Conservation (phyloP, 164 flowering plant species). For the Chimonanthus salicifolius region DNA sequence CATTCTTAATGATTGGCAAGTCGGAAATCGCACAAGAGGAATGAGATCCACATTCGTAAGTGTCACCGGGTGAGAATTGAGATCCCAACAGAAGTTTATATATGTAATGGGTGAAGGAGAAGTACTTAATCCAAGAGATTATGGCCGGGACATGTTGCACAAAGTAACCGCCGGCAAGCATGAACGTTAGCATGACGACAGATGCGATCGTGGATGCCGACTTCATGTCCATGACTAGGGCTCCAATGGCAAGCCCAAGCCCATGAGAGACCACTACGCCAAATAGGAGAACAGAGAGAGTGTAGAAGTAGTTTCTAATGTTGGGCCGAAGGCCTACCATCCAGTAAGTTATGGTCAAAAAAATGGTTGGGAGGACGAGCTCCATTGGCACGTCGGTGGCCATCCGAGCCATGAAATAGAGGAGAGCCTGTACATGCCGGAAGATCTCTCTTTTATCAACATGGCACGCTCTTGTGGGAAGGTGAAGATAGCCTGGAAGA, state of each 20-base stretch:
- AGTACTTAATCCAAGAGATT: constrained; percentile 59
- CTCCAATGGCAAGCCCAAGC: constrained; percentile 74
- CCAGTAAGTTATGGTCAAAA: constrained; percentile 52
- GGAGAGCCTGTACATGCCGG: constrained; percentile 72
- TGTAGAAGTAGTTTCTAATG: constrained; percentile 24
- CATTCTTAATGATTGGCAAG: constrained; percentile 33
- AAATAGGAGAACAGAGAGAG: constrained; percentile 36
- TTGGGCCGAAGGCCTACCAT: constrained; percentile 63
- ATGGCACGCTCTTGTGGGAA: constrained; percentile 69
- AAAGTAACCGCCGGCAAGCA: constrained; percentile 63
- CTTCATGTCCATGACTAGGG: constrained; percentile 53
- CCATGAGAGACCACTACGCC: constrained; percentile 58
- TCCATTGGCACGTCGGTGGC: constrained; percentile 71
- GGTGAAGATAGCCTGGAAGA: constrained; percentile 61
- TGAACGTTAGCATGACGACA: constrained; percentile 48
- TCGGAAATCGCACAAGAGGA: constrained; percentile 34
- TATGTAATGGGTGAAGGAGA: constrained; percentile 43
- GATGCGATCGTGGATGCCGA: constrained; percentile 48
- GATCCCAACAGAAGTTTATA: constrained; percentile 54
- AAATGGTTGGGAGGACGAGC: constrained; percentile 66
- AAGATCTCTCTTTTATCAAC: constrained; percentile 59
- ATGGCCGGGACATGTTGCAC: constrained; percentile 60
- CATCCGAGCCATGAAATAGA: constrained; percentile 56
- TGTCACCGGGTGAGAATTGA: constrained; percentile 39
- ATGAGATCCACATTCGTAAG: constrained; percentile 31